Conservation (phyloP, 1,284 basidiomycete species). For the Takashimella tepidaria region DNA sequence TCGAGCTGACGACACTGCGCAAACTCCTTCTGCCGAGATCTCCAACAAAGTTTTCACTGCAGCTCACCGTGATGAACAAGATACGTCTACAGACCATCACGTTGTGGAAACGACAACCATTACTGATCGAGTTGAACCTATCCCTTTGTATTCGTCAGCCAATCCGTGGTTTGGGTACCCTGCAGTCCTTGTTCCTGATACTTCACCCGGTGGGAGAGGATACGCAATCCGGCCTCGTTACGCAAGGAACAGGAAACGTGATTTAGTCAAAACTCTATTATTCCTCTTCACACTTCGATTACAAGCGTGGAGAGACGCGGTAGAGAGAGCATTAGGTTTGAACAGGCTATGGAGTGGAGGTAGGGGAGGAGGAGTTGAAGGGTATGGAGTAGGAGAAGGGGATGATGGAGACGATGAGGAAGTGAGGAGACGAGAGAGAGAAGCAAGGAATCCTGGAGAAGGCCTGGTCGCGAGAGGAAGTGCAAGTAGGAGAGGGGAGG, state of each 20-base stretch:
- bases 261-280: conserved; percentile 45
- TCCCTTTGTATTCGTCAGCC: conserved; percentile 13
- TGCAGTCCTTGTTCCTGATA: conserved; percentile 25
- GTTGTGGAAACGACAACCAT: neutral
- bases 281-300: conserved; percentile 46
- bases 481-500: neutral
- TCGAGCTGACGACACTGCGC: neutral
- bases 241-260: conserved; percentile 43
- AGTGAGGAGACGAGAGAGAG: conserved; percentile 9
- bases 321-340: conserved; percentile 33
- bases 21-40: neutral
- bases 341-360: conserved; percentile 9
- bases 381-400: neutral
- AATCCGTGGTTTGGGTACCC: conserved; percentile 49
- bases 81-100: neutral
- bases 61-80: neutral
- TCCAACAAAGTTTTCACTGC: neutral
- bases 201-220: conserved; percentile 9
- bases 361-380: neutral
- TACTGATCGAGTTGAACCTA: too few relatives aligned
- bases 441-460: conserved; percentile 7
- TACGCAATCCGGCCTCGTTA: conserved; percentile 37
- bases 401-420: conserved; percentile 1
- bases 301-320: conserved; percentile 29
- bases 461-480: conserved; percentile 2